These are phyloP conservation scores for Astrothelium macrocarpum DNA, from an alignment of 495 filamentous ascomycete species.

Conservation along the genomic window DNA sequence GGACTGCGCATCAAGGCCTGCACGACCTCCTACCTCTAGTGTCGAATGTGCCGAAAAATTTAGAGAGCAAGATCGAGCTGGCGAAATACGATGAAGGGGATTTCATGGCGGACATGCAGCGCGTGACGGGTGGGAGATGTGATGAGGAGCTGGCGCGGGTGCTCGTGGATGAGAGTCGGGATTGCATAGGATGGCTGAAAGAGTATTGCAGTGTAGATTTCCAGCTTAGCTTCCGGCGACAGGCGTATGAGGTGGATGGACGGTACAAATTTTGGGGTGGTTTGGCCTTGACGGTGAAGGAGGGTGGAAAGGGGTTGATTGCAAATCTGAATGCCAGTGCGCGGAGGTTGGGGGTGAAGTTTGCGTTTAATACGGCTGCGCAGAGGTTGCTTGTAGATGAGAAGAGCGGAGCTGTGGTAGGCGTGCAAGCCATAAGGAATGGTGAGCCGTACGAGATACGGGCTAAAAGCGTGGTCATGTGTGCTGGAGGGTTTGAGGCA, in stretches of 20 bases:
- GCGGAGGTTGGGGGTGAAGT: conserved; percentile 30
- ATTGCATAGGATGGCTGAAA: conserved; percentile 46
- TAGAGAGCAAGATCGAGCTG: conserved; percentile 37
- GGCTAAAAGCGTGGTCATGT: conserved; percentile 41
- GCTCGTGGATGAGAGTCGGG: conserved; percentile 40
- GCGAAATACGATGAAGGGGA: conserved; percentile 36
- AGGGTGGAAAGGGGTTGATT: conserved; percentile 50
- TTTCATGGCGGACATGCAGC: conserved; percentile 41
- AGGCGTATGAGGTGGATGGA: conserved; percentile 48
- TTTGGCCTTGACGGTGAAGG: conserved; percentile 43
- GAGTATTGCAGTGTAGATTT: conserved; percentile 41
- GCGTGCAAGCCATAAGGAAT: conserved; percentile 29
- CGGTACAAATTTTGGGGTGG: conserved; percentile 55
- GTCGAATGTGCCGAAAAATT: conserved; percentile 35
- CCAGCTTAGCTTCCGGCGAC: conserved; percentile 50
- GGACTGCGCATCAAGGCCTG: conserved; percentile 40
- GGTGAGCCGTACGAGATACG: conserved; percentile 27
- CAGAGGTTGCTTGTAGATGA: conserved; percentile 34
- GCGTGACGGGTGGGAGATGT: conserved; percentile 40
- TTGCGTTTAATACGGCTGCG: conserved; percentile 39
- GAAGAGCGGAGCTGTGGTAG: conserved; percentile 29
- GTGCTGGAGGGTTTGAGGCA: conserved; percentile 53
- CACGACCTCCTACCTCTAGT: conserved; percentile 40
- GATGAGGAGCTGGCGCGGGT: conserved; percentile 36
- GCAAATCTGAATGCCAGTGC: conserved; percentile 39